These are phyloP conservation scores for Claviceps sp. DNA, from an alignment of 2,329 filamentous ascomycete genomes.

Conservation along the genomic window DNA sequence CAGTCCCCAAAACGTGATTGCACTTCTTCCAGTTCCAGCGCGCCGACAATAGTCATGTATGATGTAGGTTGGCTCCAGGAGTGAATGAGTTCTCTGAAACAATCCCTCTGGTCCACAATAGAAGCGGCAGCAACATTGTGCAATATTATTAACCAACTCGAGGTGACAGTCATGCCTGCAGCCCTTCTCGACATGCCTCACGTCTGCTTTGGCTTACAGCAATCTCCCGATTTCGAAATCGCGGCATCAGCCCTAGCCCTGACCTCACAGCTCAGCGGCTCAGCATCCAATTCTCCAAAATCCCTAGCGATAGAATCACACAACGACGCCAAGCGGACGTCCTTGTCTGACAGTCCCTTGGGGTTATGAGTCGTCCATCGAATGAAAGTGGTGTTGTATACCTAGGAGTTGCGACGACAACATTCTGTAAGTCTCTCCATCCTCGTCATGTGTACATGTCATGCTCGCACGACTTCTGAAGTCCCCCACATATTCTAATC, in stretches of 20 bases:
- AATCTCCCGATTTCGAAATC: conserved; percentile 34
- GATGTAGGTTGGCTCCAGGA: too few relatives aligned
- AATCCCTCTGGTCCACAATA: background rate
- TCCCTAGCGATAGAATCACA: conserved; percentile 47
- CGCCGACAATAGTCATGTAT: too few relatives aligned
- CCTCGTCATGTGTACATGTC: background rate
- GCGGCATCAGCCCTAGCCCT: conserved; percentile 34
- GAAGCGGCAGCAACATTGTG: background rate
- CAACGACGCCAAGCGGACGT: conserved; percentile 45
- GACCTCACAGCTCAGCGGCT: conserved; percentile 22
- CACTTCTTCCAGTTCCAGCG: too few relatives aligned
- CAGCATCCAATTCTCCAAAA: conserved; percentile 38
- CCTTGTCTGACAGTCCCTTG: conserved; percentile 48
- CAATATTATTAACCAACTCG: background rate
- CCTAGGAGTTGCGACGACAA: conserved; percentile 23
- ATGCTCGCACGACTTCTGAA: too few relatives aligned
- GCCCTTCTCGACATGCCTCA: background rate
- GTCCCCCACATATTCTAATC: too few relatives aligned
- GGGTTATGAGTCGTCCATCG: conserved; percentile 63
- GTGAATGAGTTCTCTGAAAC: too few relatives aligned
- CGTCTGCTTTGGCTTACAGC: conserved; percentile 34
- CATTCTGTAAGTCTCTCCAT: background rate
- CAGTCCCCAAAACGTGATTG: too few relatives aligned
- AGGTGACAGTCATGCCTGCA: background rate
- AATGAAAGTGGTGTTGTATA: conserved; percentile 57